Conservation (phyloP, 148 eudicot genomes). For the Silene uniflora region DNA sequence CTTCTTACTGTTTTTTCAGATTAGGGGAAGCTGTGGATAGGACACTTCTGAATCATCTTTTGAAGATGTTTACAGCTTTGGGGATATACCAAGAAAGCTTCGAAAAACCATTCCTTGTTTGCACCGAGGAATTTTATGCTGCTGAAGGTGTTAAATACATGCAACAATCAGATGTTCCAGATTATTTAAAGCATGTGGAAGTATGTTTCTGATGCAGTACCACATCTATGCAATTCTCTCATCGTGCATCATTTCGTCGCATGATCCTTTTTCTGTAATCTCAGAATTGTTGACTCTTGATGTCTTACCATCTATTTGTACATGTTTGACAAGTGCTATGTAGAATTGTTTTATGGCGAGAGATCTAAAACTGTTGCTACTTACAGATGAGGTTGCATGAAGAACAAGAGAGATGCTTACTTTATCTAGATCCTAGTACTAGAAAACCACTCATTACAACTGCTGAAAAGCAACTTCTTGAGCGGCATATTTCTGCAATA, state of each 20-base stretch:
- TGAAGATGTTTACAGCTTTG: conserved; percentile 95
- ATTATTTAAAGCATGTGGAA: conserved; percentile 93
- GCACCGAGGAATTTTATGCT: conserved; percentile 91
- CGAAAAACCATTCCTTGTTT: conserved; percentile 87
- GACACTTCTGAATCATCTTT: conserved; percentile 90
- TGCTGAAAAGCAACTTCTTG: conserved; percentile 86
- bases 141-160: conserved; percentile 90
- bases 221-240: background rate
- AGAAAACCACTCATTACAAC: conserved; percentile 82
- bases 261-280: background rate
- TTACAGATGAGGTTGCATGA: conserved; percentile 84
- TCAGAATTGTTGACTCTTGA: background rate
- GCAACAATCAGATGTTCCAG: conserved; percentile 97
- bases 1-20: conserved; percentile 41
- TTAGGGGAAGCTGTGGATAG: conserved; percentile 93
- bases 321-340: background rate
- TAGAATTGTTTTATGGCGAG: background rate
- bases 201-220: conserved; percentile 34
- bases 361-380: conserved; percentile 22
- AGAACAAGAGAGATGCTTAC: conserved; percentile 87
- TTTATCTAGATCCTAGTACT: conserved; percentile 83
- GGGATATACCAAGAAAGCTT: conserved; percentile 86
- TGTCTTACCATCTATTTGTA: conserved; percentile 3
- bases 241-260: background rate
- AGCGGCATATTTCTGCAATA: conserved; percentile 76